phyloP scores from a whole-genome alignment of 768 basidiomycete genomes.

The Trametes cinnabarina region DNA sequence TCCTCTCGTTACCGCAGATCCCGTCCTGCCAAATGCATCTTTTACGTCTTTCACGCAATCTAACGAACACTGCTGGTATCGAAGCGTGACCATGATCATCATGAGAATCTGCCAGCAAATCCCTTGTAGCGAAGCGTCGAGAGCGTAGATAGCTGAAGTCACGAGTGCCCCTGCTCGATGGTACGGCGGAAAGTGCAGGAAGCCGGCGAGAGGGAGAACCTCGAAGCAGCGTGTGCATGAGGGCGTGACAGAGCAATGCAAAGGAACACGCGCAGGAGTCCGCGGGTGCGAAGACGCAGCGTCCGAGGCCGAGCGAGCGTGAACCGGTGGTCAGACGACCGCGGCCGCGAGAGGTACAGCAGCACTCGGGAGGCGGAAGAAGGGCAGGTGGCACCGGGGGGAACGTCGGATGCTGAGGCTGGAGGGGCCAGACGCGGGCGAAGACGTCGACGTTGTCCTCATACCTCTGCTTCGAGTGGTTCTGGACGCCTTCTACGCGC shows the following conservation, averaged over 20 bases:
- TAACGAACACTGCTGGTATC: slow-evolving; percentile 7
- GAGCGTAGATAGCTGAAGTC: slow-evolving; percentile 1
- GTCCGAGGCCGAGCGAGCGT: neutral
- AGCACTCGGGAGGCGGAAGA: neutral
- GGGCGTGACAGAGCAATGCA: no score
- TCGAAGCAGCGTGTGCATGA: no score
- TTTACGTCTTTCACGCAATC: slow-evolving; percentile 21
- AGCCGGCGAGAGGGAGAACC: no score
- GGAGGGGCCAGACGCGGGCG: neutral
- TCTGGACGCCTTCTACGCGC: no score
- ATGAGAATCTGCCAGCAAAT: neutral
- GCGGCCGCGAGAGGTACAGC: neutral
- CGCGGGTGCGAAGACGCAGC: neutral
- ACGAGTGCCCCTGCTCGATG: neutral
- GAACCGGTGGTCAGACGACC: neutral
- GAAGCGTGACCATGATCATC: neutral
- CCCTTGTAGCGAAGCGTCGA: neutral
- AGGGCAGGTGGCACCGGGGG: neutral
- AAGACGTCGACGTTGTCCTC: neutral
- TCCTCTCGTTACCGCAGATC: neutral
- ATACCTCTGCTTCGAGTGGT: neutral
- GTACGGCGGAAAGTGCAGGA: neutral
- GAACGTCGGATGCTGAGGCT: neutral
- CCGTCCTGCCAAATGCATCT: slow-evolving; percentile 17
- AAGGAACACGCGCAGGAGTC: neutral